Evolutionary conservation across 371 early-diverging fungal species (phyloP).

Genomic region (Mucor sp.): DNA sequence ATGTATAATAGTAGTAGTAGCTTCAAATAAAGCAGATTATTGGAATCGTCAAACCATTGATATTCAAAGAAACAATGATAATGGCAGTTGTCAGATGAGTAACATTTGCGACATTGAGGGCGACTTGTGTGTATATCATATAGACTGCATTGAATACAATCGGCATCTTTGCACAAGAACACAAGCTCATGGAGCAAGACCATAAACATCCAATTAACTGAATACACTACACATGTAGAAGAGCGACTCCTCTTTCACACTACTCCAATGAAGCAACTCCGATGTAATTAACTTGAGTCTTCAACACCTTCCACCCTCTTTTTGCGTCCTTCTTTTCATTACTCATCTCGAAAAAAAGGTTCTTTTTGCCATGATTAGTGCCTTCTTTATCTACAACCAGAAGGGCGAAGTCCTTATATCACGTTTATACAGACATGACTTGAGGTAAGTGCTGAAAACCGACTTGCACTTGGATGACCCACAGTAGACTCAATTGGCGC

Average conservation of each 20-base stretch:
- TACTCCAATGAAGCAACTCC: neutral
- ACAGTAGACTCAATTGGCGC: neutral
- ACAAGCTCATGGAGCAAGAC: neutral
- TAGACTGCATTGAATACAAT: too few relatives aligned
- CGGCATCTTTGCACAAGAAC: neutral
- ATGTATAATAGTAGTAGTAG: too few relatives aligned
- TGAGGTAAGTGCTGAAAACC: slow-evolving; percentile 71
- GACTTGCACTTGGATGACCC: neutral
- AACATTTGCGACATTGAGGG: too few relatives aligned
- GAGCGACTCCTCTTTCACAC: neutral
- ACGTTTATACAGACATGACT: slow-evolving; percentile 90
- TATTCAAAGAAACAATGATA: too few relatives aligned
- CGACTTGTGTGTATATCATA: too few relatives aligned
- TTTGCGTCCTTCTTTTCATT: slow-evolving; percentile 1
- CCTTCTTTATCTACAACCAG: slow-evolving; percentile 93
- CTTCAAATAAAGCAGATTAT: too few relatives aligned
- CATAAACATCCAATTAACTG: neutral
- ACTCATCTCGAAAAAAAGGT: slow-evolving; percentile 7
- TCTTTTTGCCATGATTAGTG: slow-evolving; percentile 71
- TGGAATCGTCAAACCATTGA: too few relatives aligned
- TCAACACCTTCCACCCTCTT: neutral
- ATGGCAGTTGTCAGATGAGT: too few relatives aligned
- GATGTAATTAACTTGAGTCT: neutral
- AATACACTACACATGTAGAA: neutral
- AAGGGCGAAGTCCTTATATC: slow-evolving; percentile 99